Evolutionary conservation across 352 stramenopile genomes (phyloP).

Genomic region (Globisporangium mamillatum): DNA sequence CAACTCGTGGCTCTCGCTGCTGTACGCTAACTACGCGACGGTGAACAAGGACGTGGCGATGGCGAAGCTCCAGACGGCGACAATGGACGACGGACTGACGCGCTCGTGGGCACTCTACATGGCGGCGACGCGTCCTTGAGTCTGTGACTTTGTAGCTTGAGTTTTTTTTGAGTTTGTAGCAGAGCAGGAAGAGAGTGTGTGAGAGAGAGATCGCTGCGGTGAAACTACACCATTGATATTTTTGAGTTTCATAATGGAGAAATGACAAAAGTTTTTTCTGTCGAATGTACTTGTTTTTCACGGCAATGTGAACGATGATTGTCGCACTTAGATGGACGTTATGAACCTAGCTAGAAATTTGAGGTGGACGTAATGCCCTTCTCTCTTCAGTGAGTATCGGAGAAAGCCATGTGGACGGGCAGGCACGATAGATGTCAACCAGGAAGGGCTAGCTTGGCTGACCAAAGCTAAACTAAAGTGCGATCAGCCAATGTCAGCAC

Average conservation of each 20-base stretch:
- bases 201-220: background rate
- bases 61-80: constrained; percentile 45
- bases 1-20: constrained; percentile 69
- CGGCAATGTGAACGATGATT: background rate
- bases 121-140: constrained; percentile 30
- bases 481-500: no score
- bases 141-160: background rate
- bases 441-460: no score
- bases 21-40: constrained; percentile 74
- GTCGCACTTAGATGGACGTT: background rate
- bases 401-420: no score
- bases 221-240: background rate
- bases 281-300: background rate
- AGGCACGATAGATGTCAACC: no score
- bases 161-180: background rate
- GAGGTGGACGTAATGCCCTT: background rate
- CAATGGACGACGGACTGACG: constrained; percentile 73
- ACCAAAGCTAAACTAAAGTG: no score
- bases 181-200: background rate
- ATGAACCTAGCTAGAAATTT: background rate
- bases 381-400: background rate
- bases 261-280: background rate
- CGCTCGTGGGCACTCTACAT: constrained; percentile 83
- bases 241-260: background rate
- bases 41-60: constrained; percentile 48